These are phyloP conservation scores for Diplodia scrobiculata DNA, from an alignment of 2,329 filamentous ascomycete species.

Conservation along the genomic window DNA sequence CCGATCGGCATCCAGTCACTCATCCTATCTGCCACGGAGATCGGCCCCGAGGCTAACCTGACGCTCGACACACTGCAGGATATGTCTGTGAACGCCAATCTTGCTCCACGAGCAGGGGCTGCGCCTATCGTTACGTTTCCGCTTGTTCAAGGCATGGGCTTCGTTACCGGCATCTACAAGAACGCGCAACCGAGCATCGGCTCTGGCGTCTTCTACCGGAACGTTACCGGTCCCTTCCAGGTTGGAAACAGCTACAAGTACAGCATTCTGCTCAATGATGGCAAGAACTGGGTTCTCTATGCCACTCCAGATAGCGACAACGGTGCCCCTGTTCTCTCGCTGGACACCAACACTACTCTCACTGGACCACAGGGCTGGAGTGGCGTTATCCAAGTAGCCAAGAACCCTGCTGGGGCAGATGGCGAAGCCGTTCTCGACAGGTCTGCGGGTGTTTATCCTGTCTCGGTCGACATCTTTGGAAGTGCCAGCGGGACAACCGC, in stretches of 20 bases:
- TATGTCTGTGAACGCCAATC: slow-evolving; percentile 67
- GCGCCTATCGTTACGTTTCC: slow-evolving; percentile 71
- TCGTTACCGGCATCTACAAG: slow-evolving; percentile 76
- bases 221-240: slow-evolving; percentile 48
- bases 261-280: slow-evolving; percentile 71
- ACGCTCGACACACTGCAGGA: slow-evolving; percentile 35
- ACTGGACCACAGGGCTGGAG: slow-evolving; percentile 54
- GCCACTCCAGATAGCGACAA: slow-evolving; percentile 60
- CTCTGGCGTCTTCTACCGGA: slow-evolving; percentile 74
- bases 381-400: slow-evolving; percentile 75
- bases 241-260: slow-evolving; percentile 71
- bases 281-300: slow-evolving; percentile 75
- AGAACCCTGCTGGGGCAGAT: slow-evolving; percentile 61
- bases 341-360: slow-evolving; percentile 67
- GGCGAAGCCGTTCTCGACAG: slow-evolving; percentile 72
- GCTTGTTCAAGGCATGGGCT: slow-evolving; percentile 85
- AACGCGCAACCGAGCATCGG: slow-evolving; percentile 71
- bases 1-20: slow-evolving; percentile 83
- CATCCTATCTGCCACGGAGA: slow-evolving; percentile 75
- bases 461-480: slow-evolving; percentile 58
- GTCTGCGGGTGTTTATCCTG: slow-evolving; percentile 75
- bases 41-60: slow-evolving; percentile 60
- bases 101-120: slow-evolving; percentile 54
- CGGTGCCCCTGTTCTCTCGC: slow-evolving; percentile 66
- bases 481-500: slow-evolving; percentile 53